phyloP scores from a whole-genome alignment of 1,139 yeast genomes.

The Blastobotrys capitulatus region DNA sequence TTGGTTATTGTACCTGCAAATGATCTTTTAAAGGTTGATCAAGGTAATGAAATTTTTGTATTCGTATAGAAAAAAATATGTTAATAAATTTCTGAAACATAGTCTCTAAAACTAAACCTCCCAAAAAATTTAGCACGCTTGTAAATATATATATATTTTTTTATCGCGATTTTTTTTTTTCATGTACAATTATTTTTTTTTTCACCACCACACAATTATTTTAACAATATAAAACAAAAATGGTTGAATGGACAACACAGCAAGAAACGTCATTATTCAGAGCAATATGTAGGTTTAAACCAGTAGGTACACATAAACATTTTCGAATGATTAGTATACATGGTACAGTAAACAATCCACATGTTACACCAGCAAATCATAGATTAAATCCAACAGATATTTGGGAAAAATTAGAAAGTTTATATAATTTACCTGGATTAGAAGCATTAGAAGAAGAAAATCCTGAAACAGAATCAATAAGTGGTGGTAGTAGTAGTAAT shows the following conservation, averaged over 20 bases:
- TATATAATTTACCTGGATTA: slow-evolving; percentile 52
- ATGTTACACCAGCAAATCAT: slow-evolving; percentile 21
- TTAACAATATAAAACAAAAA: no score
- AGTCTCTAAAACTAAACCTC: no score
- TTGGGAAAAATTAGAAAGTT: slow-evolving; percentile 49
- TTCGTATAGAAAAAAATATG: not conserved
- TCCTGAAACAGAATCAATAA: slow-evolving; percentile 15
- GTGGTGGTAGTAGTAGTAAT: not conserved
- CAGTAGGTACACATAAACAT: slow-evolving; percentile 56
- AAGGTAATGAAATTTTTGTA: slow-evolving; percentile 17
- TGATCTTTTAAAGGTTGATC: slow-evolving; percentile 30
- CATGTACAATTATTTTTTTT: not conserved
- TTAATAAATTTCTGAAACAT: no score
- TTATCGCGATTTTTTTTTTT: not conserved
- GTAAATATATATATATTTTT: not conserved
- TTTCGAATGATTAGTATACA: slow-evolving; percentile 54
- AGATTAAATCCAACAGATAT: slow-evolving; percentile 45
- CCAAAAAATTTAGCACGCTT: no score
- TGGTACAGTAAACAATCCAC: slow-evolving; percentile 43
- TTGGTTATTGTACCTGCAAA: slow-evolving; percentile 49
- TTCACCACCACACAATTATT: not conserved
- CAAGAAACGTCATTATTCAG: slow-evolving; percentile 64
- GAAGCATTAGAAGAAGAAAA: slow-evolving; percentile 45
- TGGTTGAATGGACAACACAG: slow-evolving; percentile 45
- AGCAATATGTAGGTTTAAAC: slow-evolving; percentile 64